phyloP scores from a whole-genome alignment of 495 filamentous ascomycete genomes.

The Neurospora africana region DNA sequence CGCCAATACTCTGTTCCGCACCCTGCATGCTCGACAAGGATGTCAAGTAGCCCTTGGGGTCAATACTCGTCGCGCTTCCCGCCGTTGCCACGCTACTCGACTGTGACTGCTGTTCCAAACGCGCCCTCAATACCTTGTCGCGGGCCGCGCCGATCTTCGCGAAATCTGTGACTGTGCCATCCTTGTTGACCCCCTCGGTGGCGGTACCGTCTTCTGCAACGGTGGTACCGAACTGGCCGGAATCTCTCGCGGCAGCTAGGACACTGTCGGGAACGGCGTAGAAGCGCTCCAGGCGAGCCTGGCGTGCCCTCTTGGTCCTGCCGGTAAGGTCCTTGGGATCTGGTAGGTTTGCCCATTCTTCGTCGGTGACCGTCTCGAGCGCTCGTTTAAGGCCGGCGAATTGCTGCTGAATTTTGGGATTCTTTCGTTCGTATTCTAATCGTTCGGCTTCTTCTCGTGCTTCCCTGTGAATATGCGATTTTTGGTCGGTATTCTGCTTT shows the following conservation, averaged over 20 bases:
- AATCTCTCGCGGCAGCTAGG: conserved; percentile 71
- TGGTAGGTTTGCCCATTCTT: conserved; percentile 91
- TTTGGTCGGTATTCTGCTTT: conserved; percentile 69
- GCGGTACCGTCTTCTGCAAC: conserved; percentile 65
- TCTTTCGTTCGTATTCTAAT: conserved; percentile 91
- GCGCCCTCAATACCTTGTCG: conserved; percentile 85
- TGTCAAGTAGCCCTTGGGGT: conserved; percentile 92
- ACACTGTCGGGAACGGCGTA: conserved; percentile 98
- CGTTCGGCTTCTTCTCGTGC: conserved; percentile 81
- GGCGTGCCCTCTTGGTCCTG: conserved; percentile 74
- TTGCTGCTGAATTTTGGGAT: conserved; percentile 97
- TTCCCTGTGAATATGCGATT: conserved; percentile 69
- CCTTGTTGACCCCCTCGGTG: conserved; percentile 39
- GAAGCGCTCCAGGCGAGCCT: conserved; percentile 73
- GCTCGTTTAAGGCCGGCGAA: conserved; percentile 93
- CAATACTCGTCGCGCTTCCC: conserved; percentile 83
- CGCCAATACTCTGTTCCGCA: conserved; percentile 78
- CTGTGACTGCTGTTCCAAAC: conserved; percentile 78
- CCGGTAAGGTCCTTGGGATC: conserved; percentile 96
- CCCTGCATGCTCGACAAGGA: conserved; percentile 70
- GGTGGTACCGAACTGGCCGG: conserved; percentile 72
- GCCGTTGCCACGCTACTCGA: conserved; percentile 57
- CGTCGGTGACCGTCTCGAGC: conserved; percentile 78
- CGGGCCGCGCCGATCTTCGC: conserved; percentile 93
- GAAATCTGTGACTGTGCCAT: conserved; percentile 94